Conservation (phyloP, 768 basidiomycete genomes). For the Rubroboletus satanas region DNA sequence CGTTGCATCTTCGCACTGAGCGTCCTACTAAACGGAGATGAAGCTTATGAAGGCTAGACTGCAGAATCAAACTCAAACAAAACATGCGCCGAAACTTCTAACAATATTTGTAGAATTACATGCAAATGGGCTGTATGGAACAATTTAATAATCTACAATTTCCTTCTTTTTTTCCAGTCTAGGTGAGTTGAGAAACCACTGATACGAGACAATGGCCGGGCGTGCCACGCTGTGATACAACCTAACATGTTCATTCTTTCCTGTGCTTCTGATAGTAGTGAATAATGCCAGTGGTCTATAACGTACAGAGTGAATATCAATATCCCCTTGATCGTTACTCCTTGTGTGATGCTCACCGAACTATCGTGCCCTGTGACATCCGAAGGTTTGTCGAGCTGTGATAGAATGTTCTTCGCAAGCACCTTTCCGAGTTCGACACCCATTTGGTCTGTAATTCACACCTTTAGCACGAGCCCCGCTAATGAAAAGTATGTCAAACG, state of each 20-base stretch:
- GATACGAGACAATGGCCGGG: neutral
- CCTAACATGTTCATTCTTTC: slow-evolving; percentile 50
- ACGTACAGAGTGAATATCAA: slow-evolving; percentile 3
- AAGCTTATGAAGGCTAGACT: neutral
- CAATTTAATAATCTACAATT: slow-evolving; percentile 1
- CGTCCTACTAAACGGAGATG: neutral
- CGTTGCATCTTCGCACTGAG: neutral
- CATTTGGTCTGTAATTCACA: slow-evolving; percentile 77
- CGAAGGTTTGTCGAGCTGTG: slow-evolving; percentile 74
- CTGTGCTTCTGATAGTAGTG: slow-evolving; percentile 93
- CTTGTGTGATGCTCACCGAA: slow-evolving; percentile 44
- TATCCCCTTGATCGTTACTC: neutral
- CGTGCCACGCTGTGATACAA: slow-evolving; percentile 7
- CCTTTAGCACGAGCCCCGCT: neutral
- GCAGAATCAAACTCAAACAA: neutral
- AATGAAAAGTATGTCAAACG: slow-evolving; percentile 16
- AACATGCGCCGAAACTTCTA: neutral
- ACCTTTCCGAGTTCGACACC: slow-evolving; percentile 98
- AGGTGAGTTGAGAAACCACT: neutral
- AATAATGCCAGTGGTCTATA: slow-evolving; percentile 90
- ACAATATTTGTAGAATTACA: slow-evolving; percentile 13
- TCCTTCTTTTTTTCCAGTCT: neutral
- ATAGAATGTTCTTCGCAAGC: slow-evolving; percentile 92
- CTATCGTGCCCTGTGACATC: slow-evolving; percentile 88
- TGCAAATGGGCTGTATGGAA: neutral